Conservation (phyloP, 306 rosid species). For the Macrotyloma uniflorum region DNA sequence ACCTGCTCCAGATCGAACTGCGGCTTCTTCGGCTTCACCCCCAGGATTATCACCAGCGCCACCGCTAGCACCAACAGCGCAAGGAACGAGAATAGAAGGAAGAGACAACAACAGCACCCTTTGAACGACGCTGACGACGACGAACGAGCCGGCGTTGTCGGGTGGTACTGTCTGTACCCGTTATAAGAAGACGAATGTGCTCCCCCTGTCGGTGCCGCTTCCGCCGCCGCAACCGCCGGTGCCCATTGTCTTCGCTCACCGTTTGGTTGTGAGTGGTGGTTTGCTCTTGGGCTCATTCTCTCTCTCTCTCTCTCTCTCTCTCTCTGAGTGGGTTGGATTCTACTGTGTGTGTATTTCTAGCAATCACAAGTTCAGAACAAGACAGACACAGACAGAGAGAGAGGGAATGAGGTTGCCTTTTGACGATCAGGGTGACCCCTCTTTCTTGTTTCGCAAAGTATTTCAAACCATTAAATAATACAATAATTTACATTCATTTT, state of each 20-base stretch:
- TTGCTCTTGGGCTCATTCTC: conserved; percentile 33
- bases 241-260: conserved; percentile 30
- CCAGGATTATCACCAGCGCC: conserved; percentile 74
- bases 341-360: not conserved
- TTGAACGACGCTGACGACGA: conserved; percentile 75
- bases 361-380: not conserved
- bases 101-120: conserved; percentile 96
- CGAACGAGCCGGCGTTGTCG: conserved; percentile 47
- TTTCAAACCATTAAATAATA: not conserved
- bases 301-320: not conserved
- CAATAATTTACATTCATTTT: too few species aligned
- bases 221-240: conserved; percentile 9
- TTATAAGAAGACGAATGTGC: conserved; percentile 3
- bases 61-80: conserved; percentile 78
- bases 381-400: not conserved
- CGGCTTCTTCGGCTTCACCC: conserved; percentile 90
- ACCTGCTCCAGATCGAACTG: conserved; percentile 94
- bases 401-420: not conserved
- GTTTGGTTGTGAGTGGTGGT: conserved; percentile 11
- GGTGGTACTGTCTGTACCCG: conserved; percentile 41
- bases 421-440: not conserved
- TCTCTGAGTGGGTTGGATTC: not conserved
- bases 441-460: not conserved
- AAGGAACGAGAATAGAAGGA: conserved; percentile 80
- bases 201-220: not conserved